Percentiles rank a stretch among this genome's conserved stretches.
These are phyloP conservation scores for Kandelia obovata DNA, from an alignment of 345 rosid species.

Conservation along the genomic window DNA sequence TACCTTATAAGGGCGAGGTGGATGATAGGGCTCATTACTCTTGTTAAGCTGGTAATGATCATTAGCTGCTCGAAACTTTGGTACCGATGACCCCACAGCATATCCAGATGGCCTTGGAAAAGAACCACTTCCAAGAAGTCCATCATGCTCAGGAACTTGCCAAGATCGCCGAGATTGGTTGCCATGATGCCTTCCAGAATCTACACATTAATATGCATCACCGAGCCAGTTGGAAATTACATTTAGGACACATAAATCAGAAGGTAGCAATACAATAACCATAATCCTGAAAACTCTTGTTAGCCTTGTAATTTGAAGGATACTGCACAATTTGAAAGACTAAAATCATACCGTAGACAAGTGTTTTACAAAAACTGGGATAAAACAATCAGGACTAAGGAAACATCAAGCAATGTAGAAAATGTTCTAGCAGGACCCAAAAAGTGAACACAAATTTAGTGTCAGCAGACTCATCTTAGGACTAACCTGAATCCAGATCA, in stretches of 20 bases:
- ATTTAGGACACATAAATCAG: not conserved
- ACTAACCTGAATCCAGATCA: conserved; percentile 71
- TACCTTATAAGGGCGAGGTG: conserved; percentile 96
- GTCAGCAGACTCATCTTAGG: conserved; percentile 6
- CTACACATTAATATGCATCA: conserved; percentile 30
- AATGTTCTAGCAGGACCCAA: no score
- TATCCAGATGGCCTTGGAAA: conserved; percentile 77
- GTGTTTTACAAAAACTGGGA: no score
- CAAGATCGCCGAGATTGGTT: conserved; percentile 69
- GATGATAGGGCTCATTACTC: conserved; percentile 85
- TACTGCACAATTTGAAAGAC: not conserved
- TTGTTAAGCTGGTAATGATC: conserved; percentile 58
- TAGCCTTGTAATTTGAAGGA: not conserved
- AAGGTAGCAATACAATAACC: not conserved
- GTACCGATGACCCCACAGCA: conserved; percentile 52
- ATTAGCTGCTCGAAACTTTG: conserved; percentile 57
- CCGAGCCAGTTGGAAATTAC: conserved; percentile 11
- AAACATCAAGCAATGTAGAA: no score
- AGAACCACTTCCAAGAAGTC: conserved; percentile 96
- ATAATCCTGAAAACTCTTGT: not conserved
- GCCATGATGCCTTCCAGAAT: conserved; percentile 62
- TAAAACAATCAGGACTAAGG: no score
- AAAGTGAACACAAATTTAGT: no score
- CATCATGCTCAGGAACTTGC: conserved; percentile 94
- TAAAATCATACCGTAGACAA: no score